Conservation (phyloP, 1,284 basidiomycete species). For the Ceratobasidium sp. region DNA sequence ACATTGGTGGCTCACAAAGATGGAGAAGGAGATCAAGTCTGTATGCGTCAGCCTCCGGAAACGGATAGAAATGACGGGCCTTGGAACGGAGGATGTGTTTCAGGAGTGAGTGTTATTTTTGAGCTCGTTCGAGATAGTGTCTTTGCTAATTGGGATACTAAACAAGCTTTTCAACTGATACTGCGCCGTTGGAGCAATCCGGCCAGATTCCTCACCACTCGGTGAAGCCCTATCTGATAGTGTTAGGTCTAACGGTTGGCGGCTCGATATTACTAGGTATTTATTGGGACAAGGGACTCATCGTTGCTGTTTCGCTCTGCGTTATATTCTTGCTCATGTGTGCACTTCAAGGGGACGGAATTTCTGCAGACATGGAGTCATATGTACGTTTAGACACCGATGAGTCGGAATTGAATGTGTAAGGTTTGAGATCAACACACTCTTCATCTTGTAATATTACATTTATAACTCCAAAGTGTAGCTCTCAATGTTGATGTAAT, state of each 20-base stretch:
- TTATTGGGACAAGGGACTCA: constrained; percentile 29
- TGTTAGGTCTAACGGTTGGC: background rate
- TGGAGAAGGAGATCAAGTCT: constrained; percentile 34
- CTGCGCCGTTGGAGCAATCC: background rate
- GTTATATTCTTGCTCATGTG: constrained; percentile 25
- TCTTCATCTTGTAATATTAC: too few relatives aligned
- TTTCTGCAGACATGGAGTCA: constrained; percentile 32
- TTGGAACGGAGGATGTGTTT: constrained; percentile 5
- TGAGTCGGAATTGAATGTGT: constrained; percentile 22
- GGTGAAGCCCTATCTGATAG: constrained; percentile 5
- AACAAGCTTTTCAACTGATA: background rate
- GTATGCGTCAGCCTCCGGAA: constrained; percentile 25
- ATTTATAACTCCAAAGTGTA: background rate
- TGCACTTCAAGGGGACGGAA: constrained; percentile 24
- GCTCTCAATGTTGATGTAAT: too few relatives aligned
- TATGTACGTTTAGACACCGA: constrained; percentile 26
- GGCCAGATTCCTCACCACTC: constrained; percentile 4
- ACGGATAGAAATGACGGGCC: constrained; percentile 9
- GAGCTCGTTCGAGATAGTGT: too few relatives aligned
- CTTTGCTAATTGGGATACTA: background rate
- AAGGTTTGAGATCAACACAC: too few relatives aligned
- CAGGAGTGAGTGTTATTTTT: background rate
- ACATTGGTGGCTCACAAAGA: constrained; percentile 33
- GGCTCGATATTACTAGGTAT: constrained; percentile 18
- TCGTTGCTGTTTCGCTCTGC: constrained; percentile 18